Percentiles rank a stretch among this genome's conserved stretches.
Evolutionary conservation across 2,329 filamentous ascomycete species (phyloP).

Genomic region (Hypomyces rosellus): DNA sequence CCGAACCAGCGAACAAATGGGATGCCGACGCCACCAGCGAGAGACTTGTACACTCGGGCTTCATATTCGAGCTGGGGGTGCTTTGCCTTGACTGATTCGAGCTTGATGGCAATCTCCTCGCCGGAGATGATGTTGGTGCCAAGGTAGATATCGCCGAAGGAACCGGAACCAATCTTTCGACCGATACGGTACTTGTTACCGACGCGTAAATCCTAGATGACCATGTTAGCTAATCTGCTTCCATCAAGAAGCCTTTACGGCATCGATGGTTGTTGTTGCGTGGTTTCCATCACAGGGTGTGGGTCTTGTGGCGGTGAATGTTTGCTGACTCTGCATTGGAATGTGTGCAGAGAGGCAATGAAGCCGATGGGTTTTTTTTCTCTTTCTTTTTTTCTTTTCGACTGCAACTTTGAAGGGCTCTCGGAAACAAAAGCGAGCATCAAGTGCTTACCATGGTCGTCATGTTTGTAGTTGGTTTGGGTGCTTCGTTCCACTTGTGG

Average conservation of each 20-base stretch:
- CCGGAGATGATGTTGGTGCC: conserved; percentile 99
- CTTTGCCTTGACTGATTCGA: conserved; percentile 99
- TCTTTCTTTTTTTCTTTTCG: neutral
- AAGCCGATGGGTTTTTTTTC: neutral
- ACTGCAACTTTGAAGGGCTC: neutral
- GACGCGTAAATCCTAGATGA: conserved; percentile 82
- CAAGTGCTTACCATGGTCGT: conserved; percentile 44
- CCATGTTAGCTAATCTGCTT: conserved; percentile 15
- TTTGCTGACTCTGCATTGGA: neutral
- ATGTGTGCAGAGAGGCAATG: neutral
- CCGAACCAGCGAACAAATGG: conserved; percentile 99
- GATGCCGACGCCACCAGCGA: conserved; percentile 94
- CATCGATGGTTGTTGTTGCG: neutral
- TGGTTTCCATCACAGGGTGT: neutral
- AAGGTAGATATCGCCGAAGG: conserved; percentile 97
- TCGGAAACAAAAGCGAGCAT: neutral
- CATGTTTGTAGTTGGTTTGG: conserved; percentile 30
- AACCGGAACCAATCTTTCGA: conserved; percentile 96
- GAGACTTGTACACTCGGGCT: conserved; percentile 82
- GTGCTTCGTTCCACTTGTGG: conserved; percentile 18
- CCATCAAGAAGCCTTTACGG: neutral
- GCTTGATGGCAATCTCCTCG: conserved; percentile 99
- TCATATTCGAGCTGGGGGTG: conserved; percentile 99
- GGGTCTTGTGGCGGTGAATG: neutral
- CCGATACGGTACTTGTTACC: conserved; percentile 99